Evolutionary conservation across 805 yeast species (phyloP), one percentile per base, ranked within the genome.

Genomic region (Priceomyces medius): DNA sequence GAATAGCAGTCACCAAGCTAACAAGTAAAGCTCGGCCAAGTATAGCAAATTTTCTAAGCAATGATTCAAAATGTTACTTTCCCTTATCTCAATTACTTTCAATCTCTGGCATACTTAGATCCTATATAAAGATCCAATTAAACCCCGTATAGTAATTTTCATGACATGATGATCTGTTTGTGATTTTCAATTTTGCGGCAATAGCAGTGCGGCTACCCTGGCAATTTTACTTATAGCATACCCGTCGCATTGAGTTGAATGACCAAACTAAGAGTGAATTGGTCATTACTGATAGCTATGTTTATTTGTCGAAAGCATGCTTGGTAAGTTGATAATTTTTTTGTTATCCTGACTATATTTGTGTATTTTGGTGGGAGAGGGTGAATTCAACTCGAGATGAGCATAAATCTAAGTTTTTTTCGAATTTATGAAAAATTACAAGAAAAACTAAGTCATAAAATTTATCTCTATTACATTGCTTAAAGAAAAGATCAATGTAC

Each of bases 151-250:
- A n/a, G n/a, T n/a, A n/a, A n/a, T n/a, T n/a, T n/a, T 26, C 29
- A 26, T 26, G 34, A 13, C 34, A 6, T 31, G 33, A 29, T 14
- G 21, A 31, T 14, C 34, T 31, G 21, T 40, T 40, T 40, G 42
- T 40, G 42, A 40, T 14, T 23, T 19, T 31, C 20, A 9, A 40
- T 21, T 40, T 40, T 40, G 42, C 42, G 42, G 42, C 42, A 33
- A 32, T 24, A 26, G 29, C 9, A 6, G n/a, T 26, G 29, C 29
- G 29, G 29, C 29, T 26, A 14, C 9, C n/a, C n/a, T n/a, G n/a
- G n/a, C n/a, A n/a, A n/a, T n/a, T n/a, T n/a, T n/a, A n/a, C n/a
- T n/a, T n/a, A n/a, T n/a, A n/a, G n/a, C n/a, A n/a, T n/a, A n/a
- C n/a, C n/a, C n/a, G n/a, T n/a, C n/a, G n/a, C n/a, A n/a, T n/a